Percentiles rank a stretch among this genome's conserved stretches.
These are phyloP conservation scores for Multifurca ochricompacta DNA, from an alignment of 768 basidiomycete species.

Conservation along the genomic window DNA sequence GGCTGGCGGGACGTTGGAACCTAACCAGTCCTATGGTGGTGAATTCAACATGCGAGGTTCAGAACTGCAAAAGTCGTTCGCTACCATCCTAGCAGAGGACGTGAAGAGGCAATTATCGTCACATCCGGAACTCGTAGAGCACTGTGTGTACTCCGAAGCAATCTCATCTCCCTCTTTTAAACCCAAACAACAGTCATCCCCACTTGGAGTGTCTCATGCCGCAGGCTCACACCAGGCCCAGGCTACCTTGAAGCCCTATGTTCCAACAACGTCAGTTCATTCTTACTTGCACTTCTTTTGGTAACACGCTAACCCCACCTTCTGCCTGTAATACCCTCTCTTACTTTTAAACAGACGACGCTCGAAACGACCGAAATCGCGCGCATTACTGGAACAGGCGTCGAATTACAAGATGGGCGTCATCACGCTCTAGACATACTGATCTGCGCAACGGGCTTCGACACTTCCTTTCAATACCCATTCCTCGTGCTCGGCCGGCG, in stretches of 20 bases:
- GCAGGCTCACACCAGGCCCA: conserved; percentile 59
- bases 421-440: conserved; percentile 50
- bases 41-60: conserved; percentile 36
- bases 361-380: conserved; percentile 39
- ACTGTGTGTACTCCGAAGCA: conserved; percentile 37
- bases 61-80: conserved; percentile 30
- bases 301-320: too few relatives aligned
- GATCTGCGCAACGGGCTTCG: conserved; percentile 57
- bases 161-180: background rate
- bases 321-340: too few relatives aligned
- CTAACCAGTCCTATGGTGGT: background rate
- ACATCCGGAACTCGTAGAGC: conserved; percentile 54
- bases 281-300: background rate
- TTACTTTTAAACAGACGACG: conserved; percentile 52
- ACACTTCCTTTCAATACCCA: conserved; percentile 39
- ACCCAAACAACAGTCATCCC: conserved; percentile 41
- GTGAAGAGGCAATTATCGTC: conserved; percentile 46
- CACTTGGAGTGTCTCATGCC: conserved; percentile 49
- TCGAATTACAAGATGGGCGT: conserved; percentile 48
- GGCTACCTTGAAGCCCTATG: conserved; percentile 61
- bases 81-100: conserved; percentile 30
- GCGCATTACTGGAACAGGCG: conserved; percentile 44
- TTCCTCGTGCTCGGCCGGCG: conserved; percentile 52
- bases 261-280: conserved; percentile 44
- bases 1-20: background rate